Conservation (phyloP, 2,329 filamentous ascomycete genomes). For the Ambrosiella cleistominuta region DNA sequence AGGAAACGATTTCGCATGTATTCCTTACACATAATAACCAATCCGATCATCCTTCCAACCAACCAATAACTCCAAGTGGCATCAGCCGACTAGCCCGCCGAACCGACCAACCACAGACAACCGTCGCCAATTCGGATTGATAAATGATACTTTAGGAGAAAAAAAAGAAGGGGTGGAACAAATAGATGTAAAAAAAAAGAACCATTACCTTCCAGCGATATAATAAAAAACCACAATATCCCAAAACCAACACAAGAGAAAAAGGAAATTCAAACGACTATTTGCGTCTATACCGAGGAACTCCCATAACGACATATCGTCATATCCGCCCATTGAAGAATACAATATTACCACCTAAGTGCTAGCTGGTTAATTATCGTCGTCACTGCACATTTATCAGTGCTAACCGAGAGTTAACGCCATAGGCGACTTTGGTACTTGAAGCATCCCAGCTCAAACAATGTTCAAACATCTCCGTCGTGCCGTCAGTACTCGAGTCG, state of each 20-base stretch:
- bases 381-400: constrained; percentile 30
- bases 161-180: not conserved
- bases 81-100: too few species aligned
- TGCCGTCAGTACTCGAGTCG: constrained; percentile 23
- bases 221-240: not conserved
- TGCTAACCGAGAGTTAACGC: constrained; percentile 39
- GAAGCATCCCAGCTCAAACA: constrained; percentile 45
- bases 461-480: constrained; percentile 43
- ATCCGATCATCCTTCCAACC: not conserved
- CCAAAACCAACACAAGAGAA: constrained; percentile 1
- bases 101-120: too few species aligned
- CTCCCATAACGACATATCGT: constrained; percentile 1
- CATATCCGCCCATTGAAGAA: not conserved
- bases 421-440: constrained; percentile 45
- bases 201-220: not conserved
- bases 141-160: not conserved
- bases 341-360: not conserved
- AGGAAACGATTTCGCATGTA: constrained; percentile 2
- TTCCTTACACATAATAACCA: not conserved
- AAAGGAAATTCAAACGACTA: not conserved
- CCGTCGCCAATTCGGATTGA: not conserved
- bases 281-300: constrained; percentile 3
- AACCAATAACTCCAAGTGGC: not conserved
- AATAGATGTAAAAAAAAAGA: not conserved
- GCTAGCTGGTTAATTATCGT: not conserved